Conservation (phyloP, 768 basidiomycete species). For the Epithele typhae region DNA sequence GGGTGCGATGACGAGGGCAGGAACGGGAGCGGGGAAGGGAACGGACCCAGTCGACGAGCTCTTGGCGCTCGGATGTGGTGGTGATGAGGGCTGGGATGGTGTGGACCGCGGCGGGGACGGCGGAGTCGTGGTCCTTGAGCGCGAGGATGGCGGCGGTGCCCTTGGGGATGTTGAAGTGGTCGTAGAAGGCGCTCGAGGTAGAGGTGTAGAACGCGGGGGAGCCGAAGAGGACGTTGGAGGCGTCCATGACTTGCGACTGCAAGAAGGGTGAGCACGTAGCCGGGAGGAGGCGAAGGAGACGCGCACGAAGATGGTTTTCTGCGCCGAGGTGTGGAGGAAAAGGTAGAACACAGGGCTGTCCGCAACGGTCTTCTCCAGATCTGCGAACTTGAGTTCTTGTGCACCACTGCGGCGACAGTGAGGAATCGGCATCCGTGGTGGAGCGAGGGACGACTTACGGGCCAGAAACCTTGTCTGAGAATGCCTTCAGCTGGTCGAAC, state of each 20-base stretch:
- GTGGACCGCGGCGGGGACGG: constrained; percentile 43
- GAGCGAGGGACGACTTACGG: constrained; percentile 45
- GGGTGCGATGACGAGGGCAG: neutral
- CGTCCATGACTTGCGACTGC: constrained; percentile 52
- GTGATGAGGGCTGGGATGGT: constrained; percentile 9
- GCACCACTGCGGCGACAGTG: constrained; percentile 29
- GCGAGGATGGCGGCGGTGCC: constrained; percentile 50
- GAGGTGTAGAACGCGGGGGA: constrained; percentile 45
- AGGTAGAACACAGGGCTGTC: constrained; percentile 56
- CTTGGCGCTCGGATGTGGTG: constrained; percentile 4
- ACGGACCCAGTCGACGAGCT: constrained; percentile 21
- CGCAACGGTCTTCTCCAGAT: constrained; percentile 39
- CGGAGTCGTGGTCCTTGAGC: constrained; percentile 54
- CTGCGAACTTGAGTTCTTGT: constrained; percentile 35
- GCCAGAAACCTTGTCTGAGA: constrained; percentile 69
- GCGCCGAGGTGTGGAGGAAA: constrained; percentile 41
- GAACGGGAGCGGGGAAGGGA: neutral
- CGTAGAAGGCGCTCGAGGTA: constrained; percentile 28
- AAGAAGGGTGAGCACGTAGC: constrained; percentile 1
- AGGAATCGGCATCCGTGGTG: neutral
- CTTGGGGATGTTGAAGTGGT: constrained; percentile 25
- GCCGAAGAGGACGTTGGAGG: constrained; percentile 46
- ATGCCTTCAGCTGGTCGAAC: constrained; percentile 65
- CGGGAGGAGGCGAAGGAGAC: neutral
- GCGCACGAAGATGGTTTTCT: constrained; percentile 29